These are phyloP conservation scores for Penicillium sp. DNA, from an alignment of 2,329 filamentous ascomycete species.

Conservation along the genomic window DNA sequence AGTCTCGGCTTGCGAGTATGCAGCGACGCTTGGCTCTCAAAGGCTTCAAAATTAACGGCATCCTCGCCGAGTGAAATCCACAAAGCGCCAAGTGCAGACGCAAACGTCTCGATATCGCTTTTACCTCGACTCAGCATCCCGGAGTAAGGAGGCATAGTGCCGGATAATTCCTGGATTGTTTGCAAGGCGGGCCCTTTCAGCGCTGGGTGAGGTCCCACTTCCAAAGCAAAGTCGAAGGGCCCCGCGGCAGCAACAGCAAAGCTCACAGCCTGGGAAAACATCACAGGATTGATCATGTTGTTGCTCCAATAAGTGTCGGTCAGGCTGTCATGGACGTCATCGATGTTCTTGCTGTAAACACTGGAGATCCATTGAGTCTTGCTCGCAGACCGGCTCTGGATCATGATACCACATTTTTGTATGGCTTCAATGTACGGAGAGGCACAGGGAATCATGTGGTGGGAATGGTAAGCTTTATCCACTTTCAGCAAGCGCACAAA, in stretches of 20 bases:
- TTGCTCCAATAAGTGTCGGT: slow-evolving; percentile 28
- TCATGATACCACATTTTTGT: slow-evolving; percentile 12
- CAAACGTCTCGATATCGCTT: slow-evolving; percentile 9
- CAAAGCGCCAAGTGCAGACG: slow-evolving; percentile 16
- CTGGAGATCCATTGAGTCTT: slow-evolving; percentile 30
- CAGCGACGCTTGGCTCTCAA: slow-evolving; percentile 2
- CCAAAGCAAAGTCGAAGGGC: slow-evolving; percentile 25
- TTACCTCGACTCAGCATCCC: slow-evolving; percentile 16
- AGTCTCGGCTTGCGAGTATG: not conserved
- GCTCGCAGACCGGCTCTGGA: slow-evolving; percentile 2
- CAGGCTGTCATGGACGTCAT: slow-evolving; percentile 15
- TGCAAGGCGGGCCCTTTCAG: slow-evolving; percentile 31
- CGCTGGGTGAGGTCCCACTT: slow-evolving; percentile 38
- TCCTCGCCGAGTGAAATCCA: slow-evolving; percentile 17
- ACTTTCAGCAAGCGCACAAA: slow-evolving; percentile 44
- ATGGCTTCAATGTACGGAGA: slow-evolving; percentile 28
- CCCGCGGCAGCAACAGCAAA: slow-evolving; percentile 11
- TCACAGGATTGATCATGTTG: slow-evolving; percentile 27
- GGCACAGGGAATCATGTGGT: slow-evolving; percentile 41
- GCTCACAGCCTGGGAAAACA: slow-evolving; percentile 23
- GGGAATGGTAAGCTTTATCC: slow-evolving; percentile 46
- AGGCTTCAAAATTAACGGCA: slow-evolving; percentile 14
- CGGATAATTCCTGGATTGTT: slow-evolving; percentile 23
- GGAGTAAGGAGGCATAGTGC: slow-evolving; percentile 13
- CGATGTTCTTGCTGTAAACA: slow-evolving; percentile 20